Evolutionary conservation across 1,139 yeast species (phyloP).

Genomic region (Protomyces arabidopsidicola): DNA sequence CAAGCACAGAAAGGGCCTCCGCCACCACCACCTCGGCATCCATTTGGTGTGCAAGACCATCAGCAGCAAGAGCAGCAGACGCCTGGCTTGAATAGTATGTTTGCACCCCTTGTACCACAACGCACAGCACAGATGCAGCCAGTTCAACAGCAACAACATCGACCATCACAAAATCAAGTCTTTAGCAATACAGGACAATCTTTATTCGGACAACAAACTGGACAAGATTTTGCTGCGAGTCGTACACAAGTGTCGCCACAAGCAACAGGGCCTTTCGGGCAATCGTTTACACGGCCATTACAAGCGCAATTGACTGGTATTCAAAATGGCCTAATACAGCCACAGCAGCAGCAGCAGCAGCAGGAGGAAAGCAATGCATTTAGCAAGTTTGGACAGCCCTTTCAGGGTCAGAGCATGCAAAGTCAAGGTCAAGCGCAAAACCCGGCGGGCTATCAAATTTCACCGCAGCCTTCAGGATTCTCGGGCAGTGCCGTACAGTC

Average conservation of each 20-base stretch:
- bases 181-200: not conserved
- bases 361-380: not conserved
- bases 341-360: not conserved
- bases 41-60: conserved; percentile 31
- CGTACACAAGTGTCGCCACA: not conserved
- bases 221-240: not conserved
- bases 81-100: conserved; percentile 15
- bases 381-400: not conserved
- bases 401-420: not conserved
- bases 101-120: conserved; percentile 1
- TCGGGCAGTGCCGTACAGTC: not conserved
- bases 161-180: not conserved
- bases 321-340: not conserved
- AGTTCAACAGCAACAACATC: not conserved
- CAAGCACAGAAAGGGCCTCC: conserved; percentile 30
- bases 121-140: not conserved
- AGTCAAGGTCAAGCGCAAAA: not conserved
- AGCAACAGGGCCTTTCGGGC: conserved; percentile 15
- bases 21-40: conserved; percentile 5
- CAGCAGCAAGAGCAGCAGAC: conserved; percentile 34
- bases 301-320: conserved; percentile 22
- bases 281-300: conserved; percentile 2
- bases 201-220: not conserved
- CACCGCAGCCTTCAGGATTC: not conserved
- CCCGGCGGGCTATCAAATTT: not conserved